Evolutionary conservation across 805 yeast genomes (phyloP).

Genomic region (Yarrowia sp.): DNA sequence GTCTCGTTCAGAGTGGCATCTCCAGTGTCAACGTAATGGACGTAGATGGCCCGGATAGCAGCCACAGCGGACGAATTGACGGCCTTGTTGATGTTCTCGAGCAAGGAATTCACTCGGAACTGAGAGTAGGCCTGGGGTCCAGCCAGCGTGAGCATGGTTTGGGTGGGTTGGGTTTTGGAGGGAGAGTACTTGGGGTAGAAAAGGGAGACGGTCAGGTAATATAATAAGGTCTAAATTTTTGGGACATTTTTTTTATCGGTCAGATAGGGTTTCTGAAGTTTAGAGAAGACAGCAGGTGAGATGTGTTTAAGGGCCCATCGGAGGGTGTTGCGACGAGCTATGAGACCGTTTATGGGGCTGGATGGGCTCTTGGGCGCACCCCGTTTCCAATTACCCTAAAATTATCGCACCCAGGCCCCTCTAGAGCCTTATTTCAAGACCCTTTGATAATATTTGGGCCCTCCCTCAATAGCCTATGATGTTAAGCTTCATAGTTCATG

Average conservation of each 20-base stretch:
- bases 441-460: not conserved
- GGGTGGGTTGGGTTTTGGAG: constrained; percentile 18
- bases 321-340: not conserved
- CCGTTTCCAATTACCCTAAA: not conserved
- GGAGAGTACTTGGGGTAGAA: not conserved
- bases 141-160: constrained; percentile 52
- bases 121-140: constrained; percentile 90
- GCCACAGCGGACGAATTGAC: constrained; percentile 66
- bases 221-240: constrained; percentile 23
- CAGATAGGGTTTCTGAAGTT: constrained; percentile 18
- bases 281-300: not conserved
- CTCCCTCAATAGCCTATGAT: not conserved
- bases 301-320: not conserved
- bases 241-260: constrained; percentile 24
- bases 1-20: constrained; percentile 35
- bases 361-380: no score
- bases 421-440: not conserved
- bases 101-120: constrained; percentile 74
- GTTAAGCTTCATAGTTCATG: constrained; percentile 20
- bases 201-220: not conserved
- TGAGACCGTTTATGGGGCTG: not conserved
- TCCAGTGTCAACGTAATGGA: constrained; percentile 74
- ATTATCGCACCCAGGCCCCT: not conserved
- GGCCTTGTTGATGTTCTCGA: constrained; percentile 67
- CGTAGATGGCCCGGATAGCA: constrained; percentile 68